Evolutionary conservation across 768 basidiomycete species (phyloP).

Genomic region (Tulasnella sp.): DNA sequence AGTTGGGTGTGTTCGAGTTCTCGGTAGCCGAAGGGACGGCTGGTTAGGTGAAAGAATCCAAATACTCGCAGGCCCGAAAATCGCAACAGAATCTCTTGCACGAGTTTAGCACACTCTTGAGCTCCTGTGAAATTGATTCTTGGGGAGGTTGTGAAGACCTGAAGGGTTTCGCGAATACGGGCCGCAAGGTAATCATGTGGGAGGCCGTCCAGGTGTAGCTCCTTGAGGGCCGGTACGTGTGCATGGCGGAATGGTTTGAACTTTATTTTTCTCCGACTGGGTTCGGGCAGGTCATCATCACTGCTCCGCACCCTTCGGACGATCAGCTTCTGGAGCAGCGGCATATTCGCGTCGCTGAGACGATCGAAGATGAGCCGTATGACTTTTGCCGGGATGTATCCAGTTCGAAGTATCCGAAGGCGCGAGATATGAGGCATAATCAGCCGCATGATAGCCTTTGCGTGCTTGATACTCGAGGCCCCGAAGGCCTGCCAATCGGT

Average conservation of each 20-base stretch:
- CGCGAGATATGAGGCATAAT: not conserved
- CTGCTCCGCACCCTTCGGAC: not conserved
- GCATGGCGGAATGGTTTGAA: not conserved
- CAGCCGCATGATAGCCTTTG: not conserved
- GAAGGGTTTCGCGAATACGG: not conserved
- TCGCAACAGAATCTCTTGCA: not conserved
- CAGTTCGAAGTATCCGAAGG: not conserved
- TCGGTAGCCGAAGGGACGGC: not conserved
- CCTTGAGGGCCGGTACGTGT: not conserved
- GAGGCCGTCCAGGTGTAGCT: not conserved
- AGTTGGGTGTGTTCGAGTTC: not conserved
- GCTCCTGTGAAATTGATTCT: not conserved
- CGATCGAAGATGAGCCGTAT: not conserved
- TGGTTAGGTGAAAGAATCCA: not conserved
- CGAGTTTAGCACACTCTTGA: not conserved
- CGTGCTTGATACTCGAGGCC: not conserved
- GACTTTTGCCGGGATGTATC: not conserved
- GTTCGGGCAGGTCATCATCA: not conserved
- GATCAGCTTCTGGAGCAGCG: not conserved
- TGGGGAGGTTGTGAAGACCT: not conserved
- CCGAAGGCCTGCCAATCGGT: not conserved
- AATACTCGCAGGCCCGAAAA: not conserved
- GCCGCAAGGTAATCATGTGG: not conserved
- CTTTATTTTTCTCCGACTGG: not conserved
- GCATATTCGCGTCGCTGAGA: not conserved